Base-by-base conservation (phyloP, 2,329 filamentous ascomycete genomes). In the Fusarium sp. region DNA sequence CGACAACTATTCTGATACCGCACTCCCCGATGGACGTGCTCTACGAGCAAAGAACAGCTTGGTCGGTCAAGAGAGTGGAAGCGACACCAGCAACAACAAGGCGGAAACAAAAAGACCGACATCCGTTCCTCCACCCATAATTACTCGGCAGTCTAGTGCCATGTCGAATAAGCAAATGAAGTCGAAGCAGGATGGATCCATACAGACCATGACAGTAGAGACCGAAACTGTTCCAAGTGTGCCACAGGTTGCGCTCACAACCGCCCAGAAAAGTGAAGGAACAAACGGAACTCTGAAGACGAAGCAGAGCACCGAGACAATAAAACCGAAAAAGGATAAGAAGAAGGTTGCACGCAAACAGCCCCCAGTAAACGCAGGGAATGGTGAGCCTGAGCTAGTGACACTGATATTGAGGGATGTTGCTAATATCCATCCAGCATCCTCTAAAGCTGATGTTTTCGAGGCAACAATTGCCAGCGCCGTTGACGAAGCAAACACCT, bases 391-490 rank as follows among this genome's bases (percentile, higher is more conserved):
- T 75, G 66, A 37, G 64, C 63, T 66, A 62, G 73, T 69, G 71
- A 63, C 41, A 60, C 68, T 44, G 27, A 45, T 39, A 38, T 19
- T n/a, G 25, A 63, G 23, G 23, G 41, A 49, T 61, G 27, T 39
- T 59, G 45, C 70, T 76, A 65, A 76, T 45, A 51, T 37, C 25
- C 33, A 39, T 19, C 21, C 31, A 77, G 75, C 71, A 55, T 77
- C 75, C n/a, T 77, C 95, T 67, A 98, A 98, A 84, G 95, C 96
- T 79, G 96, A 99, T 82, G 94, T 98, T 57, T 99, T 99, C 80
- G 96, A 98, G 84, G 94, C 95, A 75, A 97, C 97, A 79, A 94
- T 99, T 74, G 95, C 95, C 56, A 98, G 92, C 80, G 95, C 95
- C 14, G 94, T 99, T 58, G 95, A 98, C 80, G 95, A 98, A 81